Base-by-base conservation (phyloP, 768 basidiomycete species). In the Rhodotorula kratochvilovae region DNA sequence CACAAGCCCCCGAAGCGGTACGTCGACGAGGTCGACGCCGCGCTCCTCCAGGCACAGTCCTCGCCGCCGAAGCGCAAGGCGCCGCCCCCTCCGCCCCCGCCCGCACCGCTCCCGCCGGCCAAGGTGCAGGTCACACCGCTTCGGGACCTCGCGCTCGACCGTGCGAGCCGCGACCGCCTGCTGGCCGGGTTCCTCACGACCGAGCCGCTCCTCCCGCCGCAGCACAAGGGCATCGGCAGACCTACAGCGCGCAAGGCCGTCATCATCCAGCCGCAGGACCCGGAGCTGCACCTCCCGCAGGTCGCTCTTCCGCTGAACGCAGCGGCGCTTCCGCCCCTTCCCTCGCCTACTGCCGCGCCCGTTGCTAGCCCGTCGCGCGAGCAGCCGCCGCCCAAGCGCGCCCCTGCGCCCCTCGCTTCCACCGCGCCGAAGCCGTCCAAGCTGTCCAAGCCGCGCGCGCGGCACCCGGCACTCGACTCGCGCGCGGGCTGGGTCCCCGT, bases 381-480 rank as follows among this genome's bases (percentile, higher is more conserved):
- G n/a, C n/a, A n/a, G n/a, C n/a, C 48, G 1, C 48, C 25, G 21
- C 23, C 50, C 50, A 51, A 8, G 50, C 50, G 10, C 50, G 23
- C 27, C 2, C 12, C 50, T 12, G 27, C 50, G 2, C 15, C 50
- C 10, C 50, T 13, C 51, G 29, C 48, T 11, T 15, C 51, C n/a
- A 29, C 11, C 27, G 27, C 48, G 10, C 10, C 48, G 7, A 50
- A 50, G 17, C 15, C 1, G n/a, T 11, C 39, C 3, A 36, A 43
- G 42, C 39, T 21, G 39, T 3, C 55, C 5, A 56, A 42, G 29
- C 46, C 33, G 3, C 33, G 29, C n/a, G n/a, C 45, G 19, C 65
- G 55, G 5, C 61, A 71, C n/a, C 70, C 70, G 4, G 55, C 65
- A 7, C 55, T 71, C 21, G 48, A 53, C 17, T 51, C 48, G 5